Conservation (phyloP, 2,329 filamentous ascomycete species). For the Sporothrix brasiliensis region DNA sequence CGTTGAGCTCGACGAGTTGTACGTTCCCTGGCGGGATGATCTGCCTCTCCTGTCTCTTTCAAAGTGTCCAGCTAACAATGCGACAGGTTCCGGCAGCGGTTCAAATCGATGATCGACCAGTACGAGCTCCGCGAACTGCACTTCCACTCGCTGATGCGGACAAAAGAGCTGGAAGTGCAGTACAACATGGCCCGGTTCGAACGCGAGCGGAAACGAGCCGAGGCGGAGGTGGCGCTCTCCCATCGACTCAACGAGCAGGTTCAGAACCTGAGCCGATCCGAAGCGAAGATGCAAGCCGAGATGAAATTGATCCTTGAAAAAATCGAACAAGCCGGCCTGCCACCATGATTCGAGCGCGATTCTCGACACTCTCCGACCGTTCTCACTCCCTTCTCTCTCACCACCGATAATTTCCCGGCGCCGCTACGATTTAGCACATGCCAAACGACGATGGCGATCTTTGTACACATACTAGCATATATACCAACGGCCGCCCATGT, state of each 20-base stretch:
- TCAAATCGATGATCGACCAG: conserved; percentile 94
- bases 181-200: conserved; percentile 87
- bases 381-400: neutral
- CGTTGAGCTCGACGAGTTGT: conserved; percentile 88
- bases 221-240: conserved; percentile 76
- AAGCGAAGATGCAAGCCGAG: conserved; percentile 89
- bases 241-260: conserved; percentile 88
- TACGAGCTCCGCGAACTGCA: conserved; percentile 95
- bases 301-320: conserved; percentile 99
- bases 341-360: conserved; percentile 27
- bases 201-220: conserved; percentile 84
- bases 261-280: conserved; percentile 92
- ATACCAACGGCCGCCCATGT: neutral
- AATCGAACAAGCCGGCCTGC: conserved; percentile 87
- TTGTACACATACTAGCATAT: neutral
- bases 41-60: neutral
- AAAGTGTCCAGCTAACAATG: conserved; percentile 35
- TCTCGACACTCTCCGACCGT: neutral
- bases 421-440: neutral
- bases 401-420: neutral
- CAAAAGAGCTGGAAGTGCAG: conserved; percentile 94
- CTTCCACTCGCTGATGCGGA: conserved; percentile 87
- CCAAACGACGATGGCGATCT: neutral
- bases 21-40: conserved; percentile 43
- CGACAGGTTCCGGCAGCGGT: conserved; percentile 74